Evolutionary conservation across 169 alveolate species (phyloP).

Genomic region (Cryptosporidium ryanae): DNA sequence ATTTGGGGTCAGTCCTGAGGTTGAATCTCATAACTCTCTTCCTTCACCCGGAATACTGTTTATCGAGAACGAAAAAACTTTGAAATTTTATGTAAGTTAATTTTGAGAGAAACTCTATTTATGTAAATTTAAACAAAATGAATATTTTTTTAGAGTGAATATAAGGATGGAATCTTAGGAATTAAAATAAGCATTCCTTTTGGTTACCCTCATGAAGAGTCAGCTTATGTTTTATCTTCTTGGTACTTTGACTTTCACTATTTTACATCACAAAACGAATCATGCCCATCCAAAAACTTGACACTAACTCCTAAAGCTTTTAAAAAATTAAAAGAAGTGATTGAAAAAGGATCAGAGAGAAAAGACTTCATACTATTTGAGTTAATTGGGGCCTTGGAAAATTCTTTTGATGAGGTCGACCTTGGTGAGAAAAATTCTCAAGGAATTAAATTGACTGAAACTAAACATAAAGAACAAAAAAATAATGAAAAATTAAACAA

Average conservation of each 20-base stretch:
- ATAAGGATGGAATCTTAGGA: slow-evolving; percentile 44
- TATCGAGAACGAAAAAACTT: slow-evolving; percentile 13
- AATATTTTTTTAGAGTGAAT: slow-evolving; percentile 16
- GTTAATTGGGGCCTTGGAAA: slow-evolving; percentile 8
- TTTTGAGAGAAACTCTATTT: background rate
- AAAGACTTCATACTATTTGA: slow-evolving; percentile 35
- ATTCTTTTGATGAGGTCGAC: slow-evolving; percentile 15
- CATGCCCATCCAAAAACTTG: slow-evolving; percentile 5
- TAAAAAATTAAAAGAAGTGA: slow-evolving; percentile 36
- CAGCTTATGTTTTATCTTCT: slow-evolving; percentile 15
- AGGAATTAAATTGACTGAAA: background rate
- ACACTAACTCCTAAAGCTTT: slow-evolving; percentile 24
- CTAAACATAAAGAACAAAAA: background rate
- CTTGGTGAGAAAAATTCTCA: background rate
- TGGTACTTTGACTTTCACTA: slow-evolving; percentile 58
- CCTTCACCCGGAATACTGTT: slow-evolving; percentile 32
- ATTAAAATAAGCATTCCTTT: slow-evolving; percentile 57
- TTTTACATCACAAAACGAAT: background rate
- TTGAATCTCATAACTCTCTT: background rate
- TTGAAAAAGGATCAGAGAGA: slow-evolving; percentile 16
- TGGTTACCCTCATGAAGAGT: slow-evolving; percentile 40
- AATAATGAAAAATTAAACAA: background rate
- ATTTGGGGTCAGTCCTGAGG: slow-evolving; percentile 9
- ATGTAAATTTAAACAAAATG: background rate
- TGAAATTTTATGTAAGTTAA: slow-evolving; percentile 52